Evolutionary conservation across 1,139 yeast species (phyloP).

Genomic region (Chernovozyma sophiae-reginae): DNA sequence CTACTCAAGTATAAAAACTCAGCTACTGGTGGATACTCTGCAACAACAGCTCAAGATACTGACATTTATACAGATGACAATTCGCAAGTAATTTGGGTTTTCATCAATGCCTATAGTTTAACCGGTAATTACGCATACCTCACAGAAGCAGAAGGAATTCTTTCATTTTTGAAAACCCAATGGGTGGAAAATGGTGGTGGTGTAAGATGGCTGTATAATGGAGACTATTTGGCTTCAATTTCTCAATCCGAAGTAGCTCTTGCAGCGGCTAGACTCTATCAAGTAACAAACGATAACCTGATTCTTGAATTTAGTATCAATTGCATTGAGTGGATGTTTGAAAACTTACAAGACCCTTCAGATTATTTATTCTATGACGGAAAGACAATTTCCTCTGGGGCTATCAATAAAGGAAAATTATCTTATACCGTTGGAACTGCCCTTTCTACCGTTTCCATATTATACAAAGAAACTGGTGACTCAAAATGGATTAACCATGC

Average conservation of each 20-base stretch:
- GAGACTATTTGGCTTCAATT: constrained; percentile 30
- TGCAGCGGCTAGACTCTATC: constrained; percentile 28
- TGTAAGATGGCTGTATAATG: constrained; percentile 25
- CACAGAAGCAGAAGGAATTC: constrained; percentile 14
- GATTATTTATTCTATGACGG: constrained; percentile 33
- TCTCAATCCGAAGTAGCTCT: constrained; percentile 33
- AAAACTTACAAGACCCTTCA: constrained; percentile 24
- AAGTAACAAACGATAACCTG: constrained; percentile 13
- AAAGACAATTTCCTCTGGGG: constrained; percentile 13
- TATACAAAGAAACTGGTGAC: constrained; percentile 15
- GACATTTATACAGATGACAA: constrained; percentile 36
- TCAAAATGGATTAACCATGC: constrained; percentile 14
- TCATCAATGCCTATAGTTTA: constrained; percentile 19
- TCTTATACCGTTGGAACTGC: constrained; percentile 35
- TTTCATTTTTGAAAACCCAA: constrained; percentile 17
- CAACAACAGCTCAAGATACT: constrained; percentile 24
- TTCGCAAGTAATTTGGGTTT: constrained; percentile 33
- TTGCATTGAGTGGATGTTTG: constrained; percentile 23
- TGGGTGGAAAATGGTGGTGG: constrained; percentile 23
- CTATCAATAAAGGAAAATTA: constrained; percentile 29
- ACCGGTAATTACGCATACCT: constrained; percentile 15
- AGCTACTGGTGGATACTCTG: constrained; percentile 25
- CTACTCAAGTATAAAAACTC: constrained; percentile 17
- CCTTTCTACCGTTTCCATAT: constrained; percentile 28
- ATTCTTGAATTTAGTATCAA: constrained; percentile 20